A percentile compares a stretch with the other conserved stretches of the same genome.
These are phyloP conservation scores for Phytopythium chamaehyphon DNA, from an alignment of 352 stramenopile species.

Conservation along the genomic window DNA sequence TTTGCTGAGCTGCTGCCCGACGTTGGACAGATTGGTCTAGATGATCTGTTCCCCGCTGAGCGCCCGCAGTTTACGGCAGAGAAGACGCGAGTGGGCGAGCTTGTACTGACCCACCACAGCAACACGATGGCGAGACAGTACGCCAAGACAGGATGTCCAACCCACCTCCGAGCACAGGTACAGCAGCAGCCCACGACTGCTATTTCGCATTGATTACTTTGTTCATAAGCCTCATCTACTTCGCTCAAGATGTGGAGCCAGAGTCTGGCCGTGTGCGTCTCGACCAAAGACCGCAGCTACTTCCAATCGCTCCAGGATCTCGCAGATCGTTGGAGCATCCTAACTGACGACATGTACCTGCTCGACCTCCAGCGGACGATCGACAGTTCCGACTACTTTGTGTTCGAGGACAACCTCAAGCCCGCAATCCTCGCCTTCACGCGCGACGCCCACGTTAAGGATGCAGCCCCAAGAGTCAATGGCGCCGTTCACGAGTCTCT, in stretches of 20 bases:
- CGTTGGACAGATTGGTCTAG: constrained; percentile 56
- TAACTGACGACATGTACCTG: constrained; percentile 78
- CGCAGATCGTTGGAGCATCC: constrained; percentile 32
- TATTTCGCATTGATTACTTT: not conserved
- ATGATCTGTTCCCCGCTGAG: constrained; percentile 55
- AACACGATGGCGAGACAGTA: constrained; percentile 72
- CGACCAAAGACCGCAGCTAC: constrained; percentile 29
- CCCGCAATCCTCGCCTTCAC: constrained; percentile 73
- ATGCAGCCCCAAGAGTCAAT: constrained; percentile 46
- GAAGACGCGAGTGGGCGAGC: constrained; percentile 62
- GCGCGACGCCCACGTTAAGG: constrained; percentile 42
- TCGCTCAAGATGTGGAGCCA: constrained; percentile 51
- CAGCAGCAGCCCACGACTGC: not conserved
- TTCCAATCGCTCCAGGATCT: constrained; percentile 46
- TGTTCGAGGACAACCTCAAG: constrained; percentile 75
- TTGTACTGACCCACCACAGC: constrained; percentile 57
- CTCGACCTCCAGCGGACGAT: constrained; percentile 76
- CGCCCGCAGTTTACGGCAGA: constrained; percentile 50
- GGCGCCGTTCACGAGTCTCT: constrained; percentile 23
- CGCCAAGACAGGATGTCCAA: constrained; percentile 68
- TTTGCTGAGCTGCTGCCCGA: constrained; percentile 51
- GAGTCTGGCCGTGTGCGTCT: constrained; percentile 32
- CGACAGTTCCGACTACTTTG: constrained; percentile 78
- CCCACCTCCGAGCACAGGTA: constrained; percentile 50
- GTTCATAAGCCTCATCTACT: not conserved